Evolutionary conservation across 2,329 filamentous ascomycete species (phyloP), one percentile per base, ranked within the genome.

Genomic region (Chalaropsis ovoidea): DNA sequence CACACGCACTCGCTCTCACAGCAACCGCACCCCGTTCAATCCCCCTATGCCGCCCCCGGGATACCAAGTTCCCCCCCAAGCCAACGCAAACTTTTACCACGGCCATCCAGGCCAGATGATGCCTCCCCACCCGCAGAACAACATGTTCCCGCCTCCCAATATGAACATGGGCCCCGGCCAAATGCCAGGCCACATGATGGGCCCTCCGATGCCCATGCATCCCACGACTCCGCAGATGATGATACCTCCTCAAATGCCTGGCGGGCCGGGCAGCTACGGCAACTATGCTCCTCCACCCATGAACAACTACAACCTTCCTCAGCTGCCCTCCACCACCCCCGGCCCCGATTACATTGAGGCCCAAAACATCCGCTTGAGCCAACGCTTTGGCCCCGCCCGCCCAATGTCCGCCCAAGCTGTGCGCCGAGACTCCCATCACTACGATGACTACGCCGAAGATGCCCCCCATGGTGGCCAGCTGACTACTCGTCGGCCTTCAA

Each of bases 1-100:
- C 56, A 65, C 64, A 22, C 58, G 64, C 8, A 56, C 58, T 42
- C 64, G 64, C 58, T 69, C 67, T 22, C 68, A 63, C 41, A 66
- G 64, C 47, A 65, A 65, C 42, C 62, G 64, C n/a, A 64, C 62
- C 24, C 61, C 63, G 17, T 62, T 69, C 62, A 47, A 35, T 24
- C 11, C 63, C 17, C 22, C 39, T 47, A 35, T 52, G 24, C 63
- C 66, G 35, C 45, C 64, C 24, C 49, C 56, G 39, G 35, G 56
- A 7, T 58, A 58, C 54, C 54, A 39, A 39, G 27, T n/a, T 13
- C 54, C 54, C 24, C 54, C 54, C n/a, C 54, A 35, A 19, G 22
- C 49, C 41, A 62, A 67, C 65, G 63, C 15, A 35, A 56, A 58
- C 56, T 61, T 62, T 54, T 42, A 54, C 35, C 63, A 61, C 45